Evolutionary conservation across 108 stramenopile genomes (phyloP).

Genomic region (Cyclotella cryptica): DNA sequence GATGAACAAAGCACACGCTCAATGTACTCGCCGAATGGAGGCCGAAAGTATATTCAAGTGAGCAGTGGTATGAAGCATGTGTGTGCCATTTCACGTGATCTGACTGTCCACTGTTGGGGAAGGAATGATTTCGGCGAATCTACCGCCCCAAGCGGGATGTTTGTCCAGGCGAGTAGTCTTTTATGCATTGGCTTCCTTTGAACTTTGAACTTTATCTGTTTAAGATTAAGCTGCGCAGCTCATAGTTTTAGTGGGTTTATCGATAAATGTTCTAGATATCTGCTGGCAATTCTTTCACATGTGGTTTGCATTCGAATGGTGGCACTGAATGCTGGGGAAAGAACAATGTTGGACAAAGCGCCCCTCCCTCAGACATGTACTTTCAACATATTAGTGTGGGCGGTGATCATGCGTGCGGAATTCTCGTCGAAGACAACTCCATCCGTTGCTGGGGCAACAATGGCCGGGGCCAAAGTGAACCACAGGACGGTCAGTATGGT

Average conservation of each 20-base stretch:
- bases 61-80: conserved; percentile 50
- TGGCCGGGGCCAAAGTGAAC: conserved; percentile 39
- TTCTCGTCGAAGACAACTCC: conserved; percentile 16
- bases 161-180: conserved; percentile 24
- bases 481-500: conserved; percentile 33
- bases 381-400: conserved; percentile 45
- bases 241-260: too few relatives aligned
- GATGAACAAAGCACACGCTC: neutral
- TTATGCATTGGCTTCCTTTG: neutral
- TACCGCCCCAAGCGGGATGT: conserved; percentile 30
- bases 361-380: conserved; percentile 24
- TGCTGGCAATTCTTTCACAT: conserved; percentile 46
- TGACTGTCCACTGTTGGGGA: conserved; percentile 43
- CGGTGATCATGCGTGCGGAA: conserved; percentile 42
- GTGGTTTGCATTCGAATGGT: conserved; percentile 33
- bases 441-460: conserved; percentile 52
- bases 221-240: too few relatives aligned
- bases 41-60: conserved; percentile 32
- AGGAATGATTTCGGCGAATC: conserved; percentile 42
- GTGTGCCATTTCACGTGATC: conserved; percentile 32
- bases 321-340: conserved; percentile 44
- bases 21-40: conserved; percentile 5
- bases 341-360: conserved; percentile 35
- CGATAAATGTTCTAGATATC: conserved; percentile 15
- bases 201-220: neutral